These are phyloP conservation scores for Hortiboletus rubellus DNA, from an alignment of 1,284 basidiomycete species.

Conservation along the genomic window DNA sequence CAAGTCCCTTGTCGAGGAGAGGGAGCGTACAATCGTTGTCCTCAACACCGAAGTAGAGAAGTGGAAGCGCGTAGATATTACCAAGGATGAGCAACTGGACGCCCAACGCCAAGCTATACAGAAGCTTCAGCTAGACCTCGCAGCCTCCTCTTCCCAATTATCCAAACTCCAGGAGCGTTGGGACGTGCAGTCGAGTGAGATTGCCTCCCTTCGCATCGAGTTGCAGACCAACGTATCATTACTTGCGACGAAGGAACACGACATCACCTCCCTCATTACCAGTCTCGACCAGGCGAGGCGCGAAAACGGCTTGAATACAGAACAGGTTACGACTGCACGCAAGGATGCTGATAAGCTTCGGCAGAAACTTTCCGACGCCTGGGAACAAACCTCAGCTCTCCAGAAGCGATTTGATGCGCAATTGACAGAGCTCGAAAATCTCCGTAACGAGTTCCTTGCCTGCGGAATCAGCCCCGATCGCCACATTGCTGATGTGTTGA, in stretches of 20 bases:
- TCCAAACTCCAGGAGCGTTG: not conserved
- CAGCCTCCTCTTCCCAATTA: not conserved
- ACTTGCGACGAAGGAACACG: not conserved
- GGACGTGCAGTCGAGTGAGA: constrained; percentile 4
- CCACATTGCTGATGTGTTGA: not conserved
- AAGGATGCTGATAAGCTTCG: constrained; percentile 6
- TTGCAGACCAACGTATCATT: not conserved
- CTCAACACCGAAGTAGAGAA: not conserved
- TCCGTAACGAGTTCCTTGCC: not conserved
- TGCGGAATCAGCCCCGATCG: too few species aligned
- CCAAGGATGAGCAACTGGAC: not conserved
- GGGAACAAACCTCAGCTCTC: not conserved
- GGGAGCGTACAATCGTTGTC: not conserved
- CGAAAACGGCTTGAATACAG: not conserved
- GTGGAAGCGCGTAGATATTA: not conserved
- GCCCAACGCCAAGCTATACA: not conserved
- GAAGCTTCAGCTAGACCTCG: constrained; percentile 6
- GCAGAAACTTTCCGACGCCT: not conserved
- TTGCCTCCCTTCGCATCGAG: constrained; percentile 4
- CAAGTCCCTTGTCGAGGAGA: not conserved
- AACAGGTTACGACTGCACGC: not conserved
- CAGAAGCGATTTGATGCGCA: not conserved
- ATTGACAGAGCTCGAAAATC: not conserved
- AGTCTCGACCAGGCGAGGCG: not conserved
- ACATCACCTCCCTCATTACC: constrained; percentile 1